Evolutionary conservation across 2,329 filamentous ascomycete genomes (phyloP).

Genomic region (Scortechinia acanthostroma): DNA sequence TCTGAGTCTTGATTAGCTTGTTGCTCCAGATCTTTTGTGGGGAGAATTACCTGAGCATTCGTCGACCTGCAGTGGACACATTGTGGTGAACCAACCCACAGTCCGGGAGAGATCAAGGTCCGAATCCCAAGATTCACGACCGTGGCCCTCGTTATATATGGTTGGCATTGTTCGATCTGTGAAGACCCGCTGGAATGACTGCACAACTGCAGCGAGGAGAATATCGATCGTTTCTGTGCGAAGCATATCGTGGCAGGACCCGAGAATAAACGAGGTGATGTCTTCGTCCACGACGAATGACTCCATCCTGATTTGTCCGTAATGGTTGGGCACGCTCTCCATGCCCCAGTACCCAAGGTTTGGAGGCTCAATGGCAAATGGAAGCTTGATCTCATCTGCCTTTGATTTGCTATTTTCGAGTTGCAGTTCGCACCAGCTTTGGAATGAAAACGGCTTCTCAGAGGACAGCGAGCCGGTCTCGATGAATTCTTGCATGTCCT

Average conservation of each 20-base stretch:
- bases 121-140: slow-evolving; percentile 23
- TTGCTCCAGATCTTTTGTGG: slow-evolving; percentile 11
- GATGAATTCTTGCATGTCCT: slow-evolving; percentile 18
- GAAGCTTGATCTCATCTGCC: slow-evolving; percentile 5
- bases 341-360: slow-evolving; percentile 15
- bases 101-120: slow-evolving; percentile 24
- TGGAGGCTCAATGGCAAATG: slow-evolving; percentile 7
- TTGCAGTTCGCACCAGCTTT: slow-evolving; percentile 17
- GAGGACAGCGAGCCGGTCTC: slow-evolving; percentile 5
- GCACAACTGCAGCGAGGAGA: slow-evolving; percentile 19
- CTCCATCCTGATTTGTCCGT: slow-evolving; percentile 12
- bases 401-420: not conserved
- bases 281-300: slow-evolving; percentile 35
- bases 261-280: slow-evolving; percentile 11
- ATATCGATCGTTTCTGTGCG: slow-evolving; percentile 27
- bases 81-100: slow-evolving; percentile 36
- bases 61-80: slow-evolving; percentile 20
- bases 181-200: slow-evolving; percentile 24
- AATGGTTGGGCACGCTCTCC: slow-evolving; percentile 9
- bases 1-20: slow-evolving; percentile 12
- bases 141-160: slow-evolving; percentile 31
- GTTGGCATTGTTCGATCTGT: slow-evolving; percentile 18
- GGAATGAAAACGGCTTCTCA: slow-evolving; percentile 15
- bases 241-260: slow-evolving; percentile 16
- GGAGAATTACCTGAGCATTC: slow-evolving; percentile 6